phyloP scores from a whole-genome alignment of 495 filamentous ascomycete genomes.

The Aspergillus homomorphus region DNA sequence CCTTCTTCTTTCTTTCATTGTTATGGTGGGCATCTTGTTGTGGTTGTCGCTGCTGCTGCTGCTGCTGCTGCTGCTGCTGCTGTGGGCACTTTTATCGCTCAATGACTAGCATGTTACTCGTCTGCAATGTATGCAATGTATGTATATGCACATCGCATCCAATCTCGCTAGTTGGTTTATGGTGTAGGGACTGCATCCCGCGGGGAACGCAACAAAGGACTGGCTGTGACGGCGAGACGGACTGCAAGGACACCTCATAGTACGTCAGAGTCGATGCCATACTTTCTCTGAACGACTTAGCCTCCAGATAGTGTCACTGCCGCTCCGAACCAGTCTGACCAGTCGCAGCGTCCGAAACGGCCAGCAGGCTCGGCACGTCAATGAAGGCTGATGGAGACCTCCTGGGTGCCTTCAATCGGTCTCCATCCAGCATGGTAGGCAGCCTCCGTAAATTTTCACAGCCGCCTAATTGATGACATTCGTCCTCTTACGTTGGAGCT shows the following conservation, averaged over 20 bases:
- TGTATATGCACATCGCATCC: conserved; percentile 2
- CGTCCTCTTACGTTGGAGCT: conserved; percentile 17
- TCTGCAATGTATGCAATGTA: conserved; percentile 2
- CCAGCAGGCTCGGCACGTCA: conserved; percentile 19
- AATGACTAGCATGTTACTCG: neutral
- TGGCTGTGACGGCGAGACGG: neutral
- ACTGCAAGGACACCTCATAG: conserved; percentile 27
- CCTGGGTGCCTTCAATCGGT: conserved; percentile 11
- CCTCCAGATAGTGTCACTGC: conserved; percentile 16
- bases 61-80: neutral
- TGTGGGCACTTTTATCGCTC: neutral
- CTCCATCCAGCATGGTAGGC: conserved; percentile 2
- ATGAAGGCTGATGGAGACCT: conserved; percentile 12
- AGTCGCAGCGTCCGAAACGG: conserved; percentile 16
- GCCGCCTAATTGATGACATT: conserved; percentile 14
- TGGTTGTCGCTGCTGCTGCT: neutral
- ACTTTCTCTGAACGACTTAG: conserved; percentile 17
- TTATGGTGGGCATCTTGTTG: neutral
- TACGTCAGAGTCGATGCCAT: conserved; percentile 25
- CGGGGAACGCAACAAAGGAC: conserved; percentile 9
- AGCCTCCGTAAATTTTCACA: conserved; percentile 9
- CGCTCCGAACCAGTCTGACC: conserved; percentile 16
- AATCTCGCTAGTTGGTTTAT: conserved; percentile 8
- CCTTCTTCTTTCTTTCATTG: neutral
- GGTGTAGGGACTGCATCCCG: conserved; percentile 2